Evolutionary conservation across 1,284 basidiomycete species (phyloP).

Genomic region (Schizophyllum commune): DNA sequence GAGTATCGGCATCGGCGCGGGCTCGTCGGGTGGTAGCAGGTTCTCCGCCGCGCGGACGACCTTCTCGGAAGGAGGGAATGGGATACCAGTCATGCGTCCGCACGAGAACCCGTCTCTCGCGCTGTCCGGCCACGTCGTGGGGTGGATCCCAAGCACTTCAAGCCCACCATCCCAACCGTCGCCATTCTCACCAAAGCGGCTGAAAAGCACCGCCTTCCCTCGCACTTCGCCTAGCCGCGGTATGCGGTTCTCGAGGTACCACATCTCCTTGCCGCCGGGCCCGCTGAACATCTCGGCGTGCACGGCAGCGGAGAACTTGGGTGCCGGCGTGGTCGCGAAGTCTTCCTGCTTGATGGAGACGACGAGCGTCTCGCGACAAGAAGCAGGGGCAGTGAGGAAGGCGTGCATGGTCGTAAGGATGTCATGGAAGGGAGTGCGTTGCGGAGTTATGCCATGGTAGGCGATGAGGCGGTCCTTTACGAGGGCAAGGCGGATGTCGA

Average conservation of each 20-base stretch:
- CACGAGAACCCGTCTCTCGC: conserved; percentile 64
- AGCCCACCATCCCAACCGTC: conserved; percentile 55
- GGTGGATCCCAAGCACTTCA: conserved; percentile 75
- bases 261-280: conserved; percentile 56
- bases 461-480: conserved; percentile 55
- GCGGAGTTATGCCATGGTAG: conserved; percentile 75
- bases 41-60: conserved; percentile 44
- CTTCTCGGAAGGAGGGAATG: conserved; percentile 76
- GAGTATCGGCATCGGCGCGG: conserved; percentile 37
- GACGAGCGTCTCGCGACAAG: conserved; percentile 65
- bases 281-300: conserved; percentile 51
- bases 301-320: conserved; percentile 58
- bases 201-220: conserved; percentile 77
- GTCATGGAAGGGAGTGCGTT: conserved; percentile 58
- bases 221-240: conserved; percentile 75
- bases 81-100: conserved; percentile 81
- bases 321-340: conserved; percentile 33
- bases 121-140: conserved; percentile 76
- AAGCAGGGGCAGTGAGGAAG: conserved; percentile 55
- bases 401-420: conserved; percentile 51
- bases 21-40: conserved; percentile 34
- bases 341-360: conserved; percentile 87
- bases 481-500: conserved; percentile 76
- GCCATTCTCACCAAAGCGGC: conserved; percentile 68
- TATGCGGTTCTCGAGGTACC: conserved; percentile 74